Base-by-base conservation (phyloP, 306 rosid genomes). In the Lupinus albus region DNA sequence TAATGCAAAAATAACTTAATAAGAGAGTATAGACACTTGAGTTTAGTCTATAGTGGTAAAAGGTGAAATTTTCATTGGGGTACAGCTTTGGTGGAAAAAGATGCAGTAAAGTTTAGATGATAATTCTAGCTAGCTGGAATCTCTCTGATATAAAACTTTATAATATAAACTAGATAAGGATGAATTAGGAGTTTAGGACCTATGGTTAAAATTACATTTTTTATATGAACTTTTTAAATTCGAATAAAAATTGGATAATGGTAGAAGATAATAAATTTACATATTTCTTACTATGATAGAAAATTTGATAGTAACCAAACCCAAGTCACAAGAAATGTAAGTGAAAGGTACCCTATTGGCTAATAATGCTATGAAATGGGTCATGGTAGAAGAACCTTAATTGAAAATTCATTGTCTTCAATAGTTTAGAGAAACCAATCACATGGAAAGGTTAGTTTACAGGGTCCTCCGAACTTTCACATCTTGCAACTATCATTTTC, bases 401-500 rank as follows among this genome's bases (percentile, higher is more conserved):
- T 21, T 25, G 30, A 25, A 25, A 25, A 25, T 25, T 25, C 30
- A 55, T 69, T 11, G 45, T 28, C 44, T 68, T 39, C 64, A 25
- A 54, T 54, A 39, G 57, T n/a, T 21, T 25, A 25, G 18, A 13
- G 55, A 25, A 53, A 18, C 11, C 32, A 32, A 44, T 70, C 67
- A 47, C 62, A 44, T 76, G 49, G 44, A 53, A 17, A 52, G 35
- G 28, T 66, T 21, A 71, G 56, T 36, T 54, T 25, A 44, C 5
- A 59, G 32, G 71, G 57, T 21, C 28, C 67, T 65, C n/a, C 8
- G 4, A 52, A 44, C 17, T 41, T 56, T 49, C 4, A 51, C 77
- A 73, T 58, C 63, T 51, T 56, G 30, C 4, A 81, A 46, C 72
- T 12, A 74, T 77, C 78, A 69, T 65, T 77, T 81, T 81, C 80